Evolutionary conservation across 805 yeast genomes (phyloP).

Genomic region (Saccharomyces eubayanus): DNA sequence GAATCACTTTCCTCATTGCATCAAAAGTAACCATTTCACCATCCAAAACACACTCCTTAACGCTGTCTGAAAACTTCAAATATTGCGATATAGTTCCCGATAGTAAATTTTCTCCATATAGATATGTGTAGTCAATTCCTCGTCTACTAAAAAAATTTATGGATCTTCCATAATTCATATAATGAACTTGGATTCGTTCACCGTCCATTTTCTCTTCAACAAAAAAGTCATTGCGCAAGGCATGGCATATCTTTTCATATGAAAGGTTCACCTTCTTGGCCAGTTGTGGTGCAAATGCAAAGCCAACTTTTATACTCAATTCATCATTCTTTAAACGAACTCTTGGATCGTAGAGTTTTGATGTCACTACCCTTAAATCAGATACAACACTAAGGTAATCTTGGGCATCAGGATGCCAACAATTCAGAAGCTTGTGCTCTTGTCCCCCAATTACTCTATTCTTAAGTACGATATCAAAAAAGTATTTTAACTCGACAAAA

Average conservation of each 20-base stretch:
- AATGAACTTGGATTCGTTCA: slow-evolving; percentile 76
- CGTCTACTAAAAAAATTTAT: slow-evolving; percentile 45
- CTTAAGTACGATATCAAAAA: slow-evolving; percentile 59
- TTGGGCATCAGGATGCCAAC: slow-evolving; percentile 77
- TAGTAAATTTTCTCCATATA: slow-evolving; percentile 50
- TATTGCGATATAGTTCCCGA: slow-evolving; percentile 50
- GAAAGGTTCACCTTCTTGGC: slow-evolving; percentile 48
- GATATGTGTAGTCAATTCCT: slow-evolving; percentile 61
- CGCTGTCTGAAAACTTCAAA: slow-evolving; percentile 33
- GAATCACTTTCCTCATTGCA: slow-evolving; percentile 40
- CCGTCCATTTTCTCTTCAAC: slow-evolving; percentile 94
- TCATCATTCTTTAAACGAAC: slow-evolving; percentile 37
- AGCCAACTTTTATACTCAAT: slow-evolving; percentile 29
- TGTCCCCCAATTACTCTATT: slow-evolving; percentile 50
- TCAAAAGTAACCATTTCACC: slow-evolving; percentile 95
- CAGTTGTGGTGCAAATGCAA: slow-evolving; percentile 65
- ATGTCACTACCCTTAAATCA: slow-evolving; percentile 52
- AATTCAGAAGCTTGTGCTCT: slow-evolving; percentile 47
- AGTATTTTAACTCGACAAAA: slow-evolving; percentile 56
- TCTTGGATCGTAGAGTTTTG: slow-evolving; percentile 45
- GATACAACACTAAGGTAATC: slow-evolving; percentile 57
- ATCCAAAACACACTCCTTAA: slow-evolving; percentile 46
- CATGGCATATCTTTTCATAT: slow-evolving; percentile 43
- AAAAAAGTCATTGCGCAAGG: slow-evolving; percentile 42
- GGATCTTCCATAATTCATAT: slow-evolving; percentile 36